Evolutionary conservation across 352 stramenopile species (phyloP).

Genomic region (Phytophthora brassicae): DNA sequence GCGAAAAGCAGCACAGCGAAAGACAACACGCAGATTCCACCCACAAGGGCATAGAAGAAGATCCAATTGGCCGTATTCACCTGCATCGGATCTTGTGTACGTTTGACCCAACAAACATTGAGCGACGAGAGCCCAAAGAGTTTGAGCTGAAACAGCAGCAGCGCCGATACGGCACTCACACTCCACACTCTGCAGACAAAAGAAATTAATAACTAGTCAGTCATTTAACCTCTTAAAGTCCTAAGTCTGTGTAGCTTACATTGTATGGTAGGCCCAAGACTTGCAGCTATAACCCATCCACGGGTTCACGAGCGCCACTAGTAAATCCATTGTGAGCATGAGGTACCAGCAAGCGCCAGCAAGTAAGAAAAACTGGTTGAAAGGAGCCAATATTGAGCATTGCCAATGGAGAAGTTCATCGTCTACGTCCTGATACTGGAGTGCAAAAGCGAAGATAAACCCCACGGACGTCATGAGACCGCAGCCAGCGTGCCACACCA

Average conservation of each 20-base stretch:
- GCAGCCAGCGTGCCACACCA: constrained; percentile 79
- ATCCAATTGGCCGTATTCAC: constrained; percentile 72
- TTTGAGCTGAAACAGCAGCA: constrained; percentile 63
- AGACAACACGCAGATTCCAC: constrained; percentile 56
- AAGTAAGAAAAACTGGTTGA: constrained; percentile 83
- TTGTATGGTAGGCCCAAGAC: constrained; percentile 78
- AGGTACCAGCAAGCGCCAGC: constrained; percentile 75
- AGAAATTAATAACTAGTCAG: constrained; percentile 1
- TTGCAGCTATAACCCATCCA: constrained; percentile 90
- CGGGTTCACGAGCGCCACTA: constrained; percentile 85
- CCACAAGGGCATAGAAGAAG: constrained; percentile 59
- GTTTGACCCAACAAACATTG: constrained; percentile 80
- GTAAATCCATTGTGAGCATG: constrained; percentile 82
- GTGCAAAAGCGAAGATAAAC: constrained; percentile 55
- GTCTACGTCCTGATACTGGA: constrained; percentile 18
- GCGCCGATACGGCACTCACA: constrained; percentile 56
- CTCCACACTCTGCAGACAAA: constrained; percentile 61
- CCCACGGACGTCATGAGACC: constrained; percentile 60
- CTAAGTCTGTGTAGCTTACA: too few species aligned
- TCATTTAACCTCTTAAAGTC: too few species aligned
- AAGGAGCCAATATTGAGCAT: constrained; percentile 62
- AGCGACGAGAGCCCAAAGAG: constrained; percentile 67
- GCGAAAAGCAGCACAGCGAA: constrained; percentile 78
- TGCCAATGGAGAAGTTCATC: constrained; percentile 18
- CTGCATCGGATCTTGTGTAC: constrained; percentile 38